A percentile compares a stretch with the other conserved stretches of the same genome.
phyloP scores from a whole-genome alignment of 1,284 basidiomycete genomes.

The Naganishia liquefaciens region DNA sequence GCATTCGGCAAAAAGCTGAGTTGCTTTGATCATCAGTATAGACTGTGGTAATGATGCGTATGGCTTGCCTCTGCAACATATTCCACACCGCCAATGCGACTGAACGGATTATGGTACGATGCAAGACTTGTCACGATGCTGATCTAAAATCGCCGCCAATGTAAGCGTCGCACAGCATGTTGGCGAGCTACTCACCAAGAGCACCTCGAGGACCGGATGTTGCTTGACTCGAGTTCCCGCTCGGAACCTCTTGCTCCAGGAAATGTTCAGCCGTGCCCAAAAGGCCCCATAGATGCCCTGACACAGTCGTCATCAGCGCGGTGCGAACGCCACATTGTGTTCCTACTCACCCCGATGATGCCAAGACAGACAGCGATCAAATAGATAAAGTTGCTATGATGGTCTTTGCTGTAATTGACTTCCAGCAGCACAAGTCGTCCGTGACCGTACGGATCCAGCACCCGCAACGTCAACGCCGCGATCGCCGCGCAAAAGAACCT shows the following conservation, averaged over 20 bases:
- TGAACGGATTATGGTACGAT: conserved; percentile 86
- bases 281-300: conserved; percentile 88
- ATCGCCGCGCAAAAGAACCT: conserved; percentile 94
- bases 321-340: neutral
- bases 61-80: conserved; percentile 62
- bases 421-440: conserved; percentile 56
- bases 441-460: conserved; percentile 84
- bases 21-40: neutral
- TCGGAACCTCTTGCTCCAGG: conserved; percentile 81
- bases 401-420: conserved; percentile 51
- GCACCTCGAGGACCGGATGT: conserved; percentile 82
- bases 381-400: conserved; percentile 64
- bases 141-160: conserved; percentile 58
- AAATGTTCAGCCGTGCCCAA: conserved; percentile 71
- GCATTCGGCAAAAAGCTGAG: conserved; percentile 87
- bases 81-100: conserved; percentile 91
- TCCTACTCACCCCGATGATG: conserved; percentile 69
- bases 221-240: conserved; percentile 74
- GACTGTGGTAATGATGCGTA: neutral
- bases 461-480: conserved; percentile 80
- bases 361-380: conserved; percentile 66
- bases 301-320: neutral
- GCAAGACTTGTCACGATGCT: conserved; percentile 72
- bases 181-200: conserved; percentile 62
- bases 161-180: conserved; percentile 27